Base-by-base conservation (phyloP, 225 moss, liverwort and hornwort genomes). In the Bryoerythrophyllum caledonicum region DNA sequence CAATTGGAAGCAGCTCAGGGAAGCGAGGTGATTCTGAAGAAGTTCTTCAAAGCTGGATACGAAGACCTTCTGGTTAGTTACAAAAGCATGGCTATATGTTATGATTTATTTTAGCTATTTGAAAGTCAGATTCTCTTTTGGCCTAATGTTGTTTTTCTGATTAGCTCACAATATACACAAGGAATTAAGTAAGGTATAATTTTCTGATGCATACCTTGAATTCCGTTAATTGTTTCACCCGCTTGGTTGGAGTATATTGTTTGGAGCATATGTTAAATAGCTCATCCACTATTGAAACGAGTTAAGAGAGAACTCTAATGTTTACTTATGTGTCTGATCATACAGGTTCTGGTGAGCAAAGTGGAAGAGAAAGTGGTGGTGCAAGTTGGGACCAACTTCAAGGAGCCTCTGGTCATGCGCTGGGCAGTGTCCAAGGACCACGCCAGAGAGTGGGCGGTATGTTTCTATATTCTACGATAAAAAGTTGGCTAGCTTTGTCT, bases 371-470 rank as follows among this genome's bases (percentile, higher is more conserved):
- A 85, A 68, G 86, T 91, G 8, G 61, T 63, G 19, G 91, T 97
- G 6, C 84, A 89, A 76, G 54, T 97, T 73, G 93, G 94, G 52
- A 88, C 97, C 54, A 85, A 86, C 74, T 86, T 94, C 81, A 87
- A 90, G 75, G 91, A 91, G 51, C 85, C 91, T 24, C 49, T 94
- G 74, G 70, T 83, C 26, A 70, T 97, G 63, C 96, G 94, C 70
- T 97, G 97, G 97, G 93, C 92, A 54, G 72, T 97, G 64, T 97
- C 97, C 17, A 86, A 86, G 84, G 85, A 94, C 30, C 77, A 86
- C 28, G 82, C 82, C 54, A 87, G 91, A 70, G 93, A 97, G 80
- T 97, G 97, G 97, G 89, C 86, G 89, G 96, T 96, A 88, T 78
- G 70, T 77, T 76, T 19, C 17, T 68, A 32, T 70, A 30, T 28